A percentile compares a stretch with the other conserved stretches of the same genome.
Conservation (phyloP, 305 asterid species). For the Fraxinus angustifolia region DNA sequence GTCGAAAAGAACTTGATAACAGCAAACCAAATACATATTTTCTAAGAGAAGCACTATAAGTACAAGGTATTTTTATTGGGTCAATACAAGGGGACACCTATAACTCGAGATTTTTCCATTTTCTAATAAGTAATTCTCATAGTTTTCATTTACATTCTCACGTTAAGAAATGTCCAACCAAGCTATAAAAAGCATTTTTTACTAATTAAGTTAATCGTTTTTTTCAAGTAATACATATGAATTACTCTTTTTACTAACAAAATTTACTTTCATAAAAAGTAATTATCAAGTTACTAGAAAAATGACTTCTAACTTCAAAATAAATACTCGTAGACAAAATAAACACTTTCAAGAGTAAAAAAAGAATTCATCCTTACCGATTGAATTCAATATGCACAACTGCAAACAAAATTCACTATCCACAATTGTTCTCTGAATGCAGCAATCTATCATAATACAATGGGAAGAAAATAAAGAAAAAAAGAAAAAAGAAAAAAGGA, state of each 20-base stretch:
- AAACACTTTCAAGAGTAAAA: not conserved
- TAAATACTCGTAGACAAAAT: not conserved
- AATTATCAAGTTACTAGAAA: not conserved
- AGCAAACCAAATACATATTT: too few species aligned
- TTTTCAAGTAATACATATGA: not conserved
- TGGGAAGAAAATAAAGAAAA: not conserved
- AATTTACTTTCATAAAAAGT: not conserved
- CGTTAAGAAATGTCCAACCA: not conserved
- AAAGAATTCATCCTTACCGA: conserved; percentile 3
- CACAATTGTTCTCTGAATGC: not conserved
- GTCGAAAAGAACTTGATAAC: too few species aligned
- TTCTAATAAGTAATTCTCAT: not conserved
- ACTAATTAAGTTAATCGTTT: not conserved
- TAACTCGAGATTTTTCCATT: too few species aligned
- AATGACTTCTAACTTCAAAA: not conserved
- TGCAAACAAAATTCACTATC: conserved; percentile 8
- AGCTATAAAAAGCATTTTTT: not conserved
- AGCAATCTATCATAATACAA: not conserved
- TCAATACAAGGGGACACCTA: too few species aligned
- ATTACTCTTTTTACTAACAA: not conserved
- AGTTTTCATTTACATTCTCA: not conserved
- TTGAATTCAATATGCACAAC: conserved; percentile 5
- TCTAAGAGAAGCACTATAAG: too few species aligned
- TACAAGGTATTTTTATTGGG: too few species aligned
- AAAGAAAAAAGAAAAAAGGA: too few species aligned